Percentiles rank a stretch among this genome's conserved stretches.
Conservation (phyloP, 306 rosid species). For the Dalbergia oliveri region DNA sequence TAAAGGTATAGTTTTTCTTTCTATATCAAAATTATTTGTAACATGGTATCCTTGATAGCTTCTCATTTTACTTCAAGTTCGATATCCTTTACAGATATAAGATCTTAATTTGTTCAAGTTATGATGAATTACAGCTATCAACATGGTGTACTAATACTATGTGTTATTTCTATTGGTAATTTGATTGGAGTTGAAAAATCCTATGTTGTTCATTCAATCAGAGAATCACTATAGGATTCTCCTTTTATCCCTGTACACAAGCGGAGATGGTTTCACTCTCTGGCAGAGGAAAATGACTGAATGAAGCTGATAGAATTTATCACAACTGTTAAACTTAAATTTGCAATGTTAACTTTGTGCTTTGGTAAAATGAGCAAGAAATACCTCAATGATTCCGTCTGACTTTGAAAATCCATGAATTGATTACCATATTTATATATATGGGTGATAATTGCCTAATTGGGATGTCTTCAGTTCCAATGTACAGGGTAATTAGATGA, state of each 20-base stretch:
- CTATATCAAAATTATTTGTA: constrained; percentile 7
- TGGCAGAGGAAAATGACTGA: constrained; percentile 11
- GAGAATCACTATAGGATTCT: background rate
- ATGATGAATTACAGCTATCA: constrained; percentile 1
- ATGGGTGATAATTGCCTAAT: background rate
- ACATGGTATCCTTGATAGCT: constrained; percentile 2
- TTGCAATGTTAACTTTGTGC: background rate
- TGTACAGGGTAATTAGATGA: background rate
- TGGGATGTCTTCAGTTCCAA: background rate
- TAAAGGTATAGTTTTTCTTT: constrained; percentile 59
- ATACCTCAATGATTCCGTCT: constrained; percentile 12
- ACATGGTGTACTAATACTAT: constrained; percentile 1
- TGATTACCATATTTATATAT: background rate
- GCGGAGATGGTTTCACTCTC: constrained; percentile 4
- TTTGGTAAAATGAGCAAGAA: background rate
- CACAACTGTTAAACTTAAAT: background rate
- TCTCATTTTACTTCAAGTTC: constrained; percentile 14
- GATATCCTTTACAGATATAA: constrained; percentile 9
- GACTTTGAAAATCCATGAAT: background rate
- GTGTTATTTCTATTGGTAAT: constrained; percentile 11
- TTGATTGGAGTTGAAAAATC: constrained; percentile 7
- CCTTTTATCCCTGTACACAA: background rate
- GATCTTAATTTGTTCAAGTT: constrained; percentile 23
- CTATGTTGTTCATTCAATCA: background rate
- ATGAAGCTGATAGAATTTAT: constrained; percentile 8